Evolutionary conservation across 495 filamentous ascomycete species (phyloP), one percentile per base, ranked within the genome.

Genomic region (Penicillium ochrochloron): DNA sequence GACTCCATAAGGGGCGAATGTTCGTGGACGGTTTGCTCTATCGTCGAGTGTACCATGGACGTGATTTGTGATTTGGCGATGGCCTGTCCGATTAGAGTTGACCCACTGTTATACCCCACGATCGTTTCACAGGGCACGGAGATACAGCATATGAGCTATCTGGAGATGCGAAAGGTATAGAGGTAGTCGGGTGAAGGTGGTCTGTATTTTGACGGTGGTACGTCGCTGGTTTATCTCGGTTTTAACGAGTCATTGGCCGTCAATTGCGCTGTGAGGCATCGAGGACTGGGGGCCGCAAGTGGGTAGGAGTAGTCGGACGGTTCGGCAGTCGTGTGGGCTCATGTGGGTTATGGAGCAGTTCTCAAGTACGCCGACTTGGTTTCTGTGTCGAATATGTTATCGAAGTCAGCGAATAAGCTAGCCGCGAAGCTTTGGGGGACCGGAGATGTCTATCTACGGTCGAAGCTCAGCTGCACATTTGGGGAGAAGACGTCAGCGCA

Each of bases 1-100:
- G 17, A 29, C 52, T 54, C 66, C 64, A 68, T 75, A 6, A 84
- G 70, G 56, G 82, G 81, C 52, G 82, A 82, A 11, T 52, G 70
- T 67, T 84, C 79, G 53, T 59, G 35, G 51, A 62, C 60, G 7
- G 11, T 27, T 21, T 25, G 31, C 15, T 9, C 34, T 31, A 23
- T 39, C 33, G n/a, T 11, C 8, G 15, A 11, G 3, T 52, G 10
- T n/a, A 27, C 44, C 58, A 61, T 61, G 33, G 46, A 17, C 12
- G 12, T 11, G 35, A 9, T 8, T 39, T 4, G 15, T 5, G 3
- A 19, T 56, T 56, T 17, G 15, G 34, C 34, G 31, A 56, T 34
- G 29, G 21, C 33, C 60, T 34, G 29, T 14, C 33, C 60, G 60
- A 66, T 51, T 59, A 63, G 59, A 51, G 6, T 19, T 29, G 61